These are phyloP conservation scores for Candida corydali DNA, from an alignment of 805 yeast species.

Conservation along the genomic window DNA sequence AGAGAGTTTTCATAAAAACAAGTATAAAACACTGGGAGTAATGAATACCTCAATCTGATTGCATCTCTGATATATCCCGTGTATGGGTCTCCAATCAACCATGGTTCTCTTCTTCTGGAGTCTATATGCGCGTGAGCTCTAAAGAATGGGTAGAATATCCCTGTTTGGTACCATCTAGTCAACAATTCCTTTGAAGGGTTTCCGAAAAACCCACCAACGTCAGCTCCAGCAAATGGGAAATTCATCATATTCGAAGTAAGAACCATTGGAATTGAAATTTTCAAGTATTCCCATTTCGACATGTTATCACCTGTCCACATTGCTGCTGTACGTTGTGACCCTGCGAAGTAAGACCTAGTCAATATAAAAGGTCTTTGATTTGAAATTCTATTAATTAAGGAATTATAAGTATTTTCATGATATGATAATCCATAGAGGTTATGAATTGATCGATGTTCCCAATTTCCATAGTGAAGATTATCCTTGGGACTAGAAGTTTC, in stretches of 20 bases:
- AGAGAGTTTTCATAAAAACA: constrained; percentile 62
- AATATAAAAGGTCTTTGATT: constrained; percentile 75
- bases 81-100: constrained; percentile 74
- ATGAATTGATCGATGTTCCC: constrained; percentile 91
- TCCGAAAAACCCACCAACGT: constrained; percentile 95
- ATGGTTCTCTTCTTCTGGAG: constrained; percentile 89
- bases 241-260: constrained; percentile 78
- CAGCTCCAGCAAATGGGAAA: constrained; percentile 92
- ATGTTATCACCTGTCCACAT: constrained; percentile 98
- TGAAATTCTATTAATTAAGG: constrained; percentile 52
- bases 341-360: constrained; percentile 84
- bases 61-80: constrained; percentile 65
- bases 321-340: constrained; percentile 88
- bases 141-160: constrained; percentile 94
- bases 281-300: constrained; percentile 87
- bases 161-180: constrained; percentile 94
- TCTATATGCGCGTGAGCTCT: constrained; percentile 97
- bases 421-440: constrained; percentile 77
- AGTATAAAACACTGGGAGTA: constrained; percentile 80
- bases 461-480: constrained; percentile 67
- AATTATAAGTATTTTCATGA: constrained; percentile 74
- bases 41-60: constrained; percentile 63
- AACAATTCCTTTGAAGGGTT: constrained; percentile 78
- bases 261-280: constrained; percentile 81
- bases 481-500: constrained; percentile 90